phyloP scores from a whole-genome alignment of 805 yeast species.

The Debaryomyces maramus region DNA sequence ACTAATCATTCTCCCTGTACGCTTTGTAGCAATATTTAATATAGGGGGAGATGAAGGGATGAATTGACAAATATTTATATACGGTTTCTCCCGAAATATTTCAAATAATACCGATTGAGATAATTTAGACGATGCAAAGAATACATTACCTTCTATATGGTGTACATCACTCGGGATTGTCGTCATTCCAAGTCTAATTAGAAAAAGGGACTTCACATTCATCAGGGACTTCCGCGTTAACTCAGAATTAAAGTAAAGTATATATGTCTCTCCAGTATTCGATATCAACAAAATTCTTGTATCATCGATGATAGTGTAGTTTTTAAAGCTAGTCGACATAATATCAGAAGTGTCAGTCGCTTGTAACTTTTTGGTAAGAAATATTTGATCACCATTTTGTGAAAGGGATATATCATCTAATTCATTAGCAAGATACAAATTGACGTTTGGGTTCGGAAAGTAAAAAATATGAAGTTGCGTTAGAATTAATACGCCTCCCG shows the following conservation, averaged over 20 bases:
- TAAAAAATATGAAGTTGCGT: slow-evolving; percentile 27
- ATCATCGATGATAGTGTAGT: slow-evolving; percentile 23
- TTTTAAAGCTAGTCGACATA: slow-evolving; percentile 12
- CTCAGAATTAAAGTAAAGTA: slow-evolving; percentile 19
- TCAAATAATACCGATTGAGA: slow-evolving; percentile 34
- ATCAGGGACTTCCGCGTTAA: not conserved
- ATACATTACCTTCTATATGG: slow-evolving; percentile 25
- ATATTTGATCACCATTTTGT: slow-evolving; percentile 1
- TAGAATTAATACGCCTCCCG: slow-evolving; percentile 30
- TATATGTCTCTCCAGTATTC: slow-evolving; percentile 28
- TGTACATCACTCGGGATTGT: slow-evolving; percentile 30
- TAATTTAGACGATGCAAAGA: slow-evolving; percentile 29
- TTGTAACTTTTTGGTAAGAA: slow-evolving; percentile 9
- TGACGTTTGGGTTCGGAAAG: slow-evolving; percentile 23
- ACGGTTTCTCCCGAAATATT: slow-evolving; percentile 25
- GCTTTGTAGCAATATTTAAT: slow-evolving; percentile 19
- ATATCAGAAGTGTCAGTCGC: slow-evolving; percentile 1
- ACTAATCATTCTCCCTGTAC: slow-evolving; percentile 5
- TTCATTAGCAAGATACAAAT: slow-evolving; percentile 6
- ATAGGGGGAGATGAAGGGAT: slow-evolving; percentile 33
- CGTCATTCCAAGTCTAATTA: slow-evolving; percentile 27
- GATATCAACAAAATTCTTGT: slow-evolving; percentile 27
- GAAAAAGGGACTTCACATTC: slow-evolving; percentile 15
- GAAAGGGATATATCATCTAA: not conserved
- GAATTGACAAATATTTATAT: slow-evolving; percentile 20